Base-by-base conservation (phyloP, 208 protist genomes). In the Crithidia brevicula region DNA sequence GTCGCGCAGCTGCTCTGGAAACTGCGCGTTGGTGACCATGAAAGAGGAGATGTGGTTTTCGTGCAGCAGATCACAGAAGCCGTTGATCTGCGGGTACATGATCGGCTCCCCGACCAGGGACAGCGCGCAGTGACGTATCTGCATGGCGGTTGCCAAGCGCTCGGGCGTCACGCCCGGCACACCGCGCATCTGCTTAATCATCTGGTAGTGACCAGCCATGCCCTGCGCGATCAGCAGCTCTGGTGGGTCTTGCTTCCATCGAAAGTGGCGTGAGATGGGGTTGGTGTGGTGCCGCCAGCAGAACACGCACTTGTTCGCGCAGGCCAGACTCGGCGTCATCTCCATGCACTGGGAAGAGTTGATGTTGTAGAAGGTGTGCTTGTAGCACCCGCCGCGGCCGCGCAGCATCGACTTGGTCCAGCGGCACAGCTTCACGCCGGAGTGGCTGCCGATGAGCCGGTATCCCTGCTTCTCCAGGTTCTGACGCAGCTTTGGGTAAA, bases 311-410 rank as follows among this genome's bases (percentile, higher is more conserved):
- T 98, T 98, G 72, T 98, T 98, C n/a, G 95, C 95, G 58, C 96
- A 98, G 28, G 98, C 98, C 40, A 99, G 67, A 45, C 83, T 95
- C 46, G 98, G 97, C 10, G 98, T 99, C 80, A 97, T 97, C 81
- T 99, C 97, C 98, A 99, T 99, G 78, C 98, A 99, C 68, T 97
- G 89, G 42, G 96, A 96, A 9, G 82, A 95, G 45, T 78, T 84
- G 77, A 99, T 99, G 74, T 98, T 96, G 81, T 99, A 99, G 70
- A 99, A 98, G 43, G 97, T 98, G 80, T 99, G 95, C 85, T 99
- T 99, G 84, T 99, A 99, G 81, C 97, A 99, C 16, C 97, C 97
- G 22, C 98, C 98, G 20, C 96, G 82, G 13, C 97, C 97, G 18
- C 98, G 92, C 43, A 99, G 84, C 95, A 98, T 98, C 10, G 89